Evolutionary conservation across 768 basidiomycete genomes (phyloP), one percentile per base, ranked within the genome.

Genomic region (Trametes elegans): DNA sequence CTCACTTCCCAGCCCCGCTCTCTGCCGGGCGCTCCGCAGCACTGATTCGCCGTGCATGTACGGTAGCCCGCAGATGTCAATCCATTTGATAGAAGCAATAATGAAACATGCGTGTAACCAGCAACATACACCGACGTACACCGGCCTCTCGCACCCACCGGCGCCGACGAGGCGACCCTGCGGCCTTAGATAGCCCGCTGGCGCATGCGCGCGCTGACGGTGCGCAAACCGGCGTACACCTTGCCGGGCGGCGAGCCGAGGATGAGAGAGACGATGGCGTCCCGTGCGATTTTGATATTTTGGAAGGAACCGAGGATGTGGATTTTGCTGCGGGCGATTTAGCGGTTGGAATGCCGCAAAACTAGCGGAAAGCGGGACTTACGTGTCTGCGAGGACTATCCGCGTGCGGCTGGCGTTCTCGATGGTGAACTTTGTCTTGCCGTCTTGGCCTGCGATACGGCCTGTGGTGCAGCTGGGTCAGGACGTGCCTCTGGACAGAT

Each of bases 371-470:
- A 21, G 43, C 4, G 38, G 50, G 23, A 82, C 90, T 50, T 66
- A 95, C 95, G 93, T 94, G 68, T 99, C 97, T 10, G 97, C 97
- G 36, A 99, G 83, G 41, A 99, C 92, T 53, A 99, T 98, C n/a
- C 97, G 88, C 24, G 97, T 99, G 53, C 96, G 82, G 62, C 88
- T 95, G 3, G 94, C 83, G 65, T 98, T 99, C 76, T 99, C 97
- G 51, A 99, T 98, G 2, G 95, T 94, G 70, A 98, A 98, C 69
- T 97, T 95, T 10, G 95, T 98, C 75, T 98, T 98, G 39, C 97
- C 97, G 59, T 97, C 94, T 68, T 99, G 94, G 5, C 97, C 97
- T 10, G 97, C 97, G 68, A 99, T 98, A 62, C 97, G 95, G 62
- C 93, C 90, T 92, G 62, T 9, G 48, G 49, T 24, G 19, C 32